Base-by-base conservation (phyloP, 2,329 filamentous ascomycete species). In the Diaporthe eres region DNA sequence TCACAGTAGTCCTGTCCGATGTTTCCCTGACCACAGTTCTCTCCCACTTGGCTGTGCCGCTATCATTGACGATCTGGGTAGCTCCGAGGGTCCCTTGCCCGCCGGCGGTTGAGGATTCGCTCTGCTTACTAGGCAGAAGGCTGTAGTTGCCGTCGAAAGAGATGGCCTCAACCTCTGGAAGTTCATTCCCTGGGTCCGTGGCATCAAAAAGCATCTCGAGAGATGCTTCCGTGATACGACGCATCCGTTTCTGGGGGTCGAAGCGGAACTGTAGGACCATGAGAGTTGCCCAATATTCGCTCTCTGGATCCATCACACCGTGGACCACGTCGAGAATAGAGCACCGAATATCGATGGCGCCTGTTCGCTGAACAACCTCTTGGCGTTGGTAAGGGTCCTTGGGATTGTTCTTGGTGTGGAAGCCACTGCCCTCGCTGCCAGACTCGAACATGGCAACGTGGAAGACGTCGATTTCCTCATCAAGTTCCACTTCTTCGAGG, bases 221-320 rank as follows among this genome's bases (percentile, higher is more conserved):
- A 3, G 75, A 72, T 4, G 78, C 81, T 19, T 77, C 74, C 17
- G 78, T 73, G 31, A 82, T 78, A 17, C 81, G 78, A 6, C 80
- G 77, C 6, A 78, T 78, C 12, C 75, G 51, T 67, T 77, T 80
- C 51, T 74, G 76, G n/a, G 80, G 73, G 61, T 81, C 79, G 22
- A 82, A 80, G 28, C 79, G 78, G 49, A 81, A 80, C 31, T 79
- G 65, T 3, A 81, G 74, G 34, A 82, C 76, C 10, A 82, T 70
- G 2, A 82, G 73, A 2, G 80, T 82, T 10, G 77, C 78, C 49
- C 65, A 77, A 0, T 74, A 61, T 0, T 80, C 79, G 28, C 79
- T 76, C 8, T 80, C 78, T 1, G 77, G 71, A 17, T 61, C 71
- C 57, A 80, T 74, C 8, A 77, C 63, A 12, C 81, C 81, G 49